Conservation (phyloP, 2,329 filamentous ascomycete species). For the Seiridium cupressi region DNA sequence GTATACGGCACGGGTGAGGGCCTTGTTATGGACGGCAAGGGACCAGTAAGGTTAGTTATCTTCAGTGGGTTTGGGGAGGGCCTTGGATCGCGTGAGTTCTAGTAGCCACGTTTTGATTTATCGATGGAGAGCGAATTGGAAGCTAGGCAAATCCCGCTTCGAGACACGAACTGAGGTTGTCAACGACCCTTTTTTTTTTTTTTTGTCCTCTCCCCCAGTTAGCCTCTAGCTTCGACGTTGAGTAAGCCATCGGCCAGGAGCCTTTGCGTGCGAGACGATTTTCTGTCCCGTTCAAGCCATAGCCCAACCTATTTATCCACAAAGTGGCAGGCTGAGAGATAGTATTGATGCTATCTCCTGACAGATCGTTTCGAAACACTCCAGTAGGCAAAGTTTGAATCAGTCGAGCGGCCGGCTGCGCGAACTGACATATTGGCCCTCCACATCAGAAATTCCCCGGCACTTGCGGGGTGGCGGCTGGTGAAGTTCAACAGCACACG, state of each 20-base stretch:
- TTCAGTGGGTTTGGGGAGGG: neutral
- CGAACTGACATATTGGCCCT: neutral
- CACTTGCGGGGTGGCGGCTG: neutral
- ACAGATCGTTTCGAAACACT: neutral
- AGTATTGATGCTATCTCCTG: neutral
- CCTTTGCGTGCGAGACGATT: neutral
- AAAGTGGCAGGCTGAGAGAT: neutral
- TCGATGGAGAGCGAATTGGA: neutral
- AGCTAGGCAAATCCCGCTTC: constrained; percentile 1
- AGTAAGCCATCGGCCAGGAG: neutral
- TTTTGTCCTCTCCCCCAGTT: neutral
- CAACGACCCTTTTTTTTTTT: neutral
- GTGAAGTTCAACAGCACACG: neutral
- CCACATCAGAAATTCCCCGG: neutral
- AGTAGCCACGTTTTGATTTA: neutral
- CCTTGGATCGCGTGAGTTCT: neutral
- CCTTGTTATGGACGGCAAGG: neutral
- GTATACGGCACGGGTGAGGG: neutral
- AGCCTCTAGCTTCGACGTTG: neutral
- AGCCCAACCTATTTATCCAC: neutral
- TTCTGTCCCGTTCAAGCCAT: neutral
- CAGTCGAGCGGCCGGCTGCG: neutral
- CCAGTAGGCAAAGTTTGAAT: neutral
- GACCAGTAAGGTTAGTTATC: neutral
- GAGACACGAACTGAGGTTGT: constrained; percentile 1